These are phyloP conservation scores for Adansonia grandidieri DNA, from an alignment of 441 rosid species.

Conservation along the genomic window DNA sequence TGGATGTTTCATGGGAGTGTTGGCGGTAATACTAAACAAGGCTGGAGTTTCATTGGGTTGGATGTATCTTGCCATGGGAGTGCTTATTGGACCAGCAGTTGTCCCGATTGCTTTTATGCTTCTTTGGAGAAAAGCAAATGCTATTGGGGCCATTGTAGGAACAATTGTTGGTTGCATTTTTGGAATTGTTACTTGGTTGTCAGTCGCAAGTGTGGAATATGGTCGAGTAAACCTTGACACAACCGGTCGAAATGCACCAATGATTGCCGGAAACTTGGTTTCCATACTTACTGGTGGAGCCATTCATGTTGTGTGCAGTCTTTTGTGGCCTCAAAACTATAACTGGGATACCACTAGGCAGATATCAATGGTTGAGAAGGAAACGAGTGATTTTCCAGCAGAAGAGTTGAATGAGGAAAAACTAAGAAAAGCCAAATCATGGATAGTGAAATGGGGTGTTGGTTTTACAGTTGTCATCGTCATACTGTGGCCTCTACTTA, in stretches of 20 bases:
- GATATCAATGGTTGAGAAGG: slow-evolving; percentile 83
- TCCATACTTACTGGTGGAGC: slow-evolving; percentile 79
- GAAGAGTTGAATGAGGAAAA: slow-evolving; percentile 85
- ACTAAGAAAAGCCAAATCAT: slow-evolving; percentile 63
- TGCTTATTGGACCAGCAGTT: slow-evolving; percentile 88
- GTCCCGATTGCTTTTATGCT: slow-evolving; percentile 92
- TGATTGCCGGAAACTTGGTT: slow-evolving; percentile 88
- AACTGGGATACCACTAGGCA: slow-evolving; percentile 82
- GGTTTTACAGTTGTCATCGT: slow-evolving; percentile 73
- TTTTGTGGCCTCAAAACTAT: slow-evolving; percentile 72
- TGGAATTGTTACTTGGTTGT: slow-evolving; percentile 78
- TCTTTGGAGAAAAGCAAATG: slow-evolving; percentile 88
- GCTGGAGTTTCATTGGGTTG: slow-evolving; percentile 93
- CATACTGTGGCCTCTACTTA: slow-evolving; percentile 76
- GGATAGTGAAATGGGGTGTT: slow-evolving; percentile 90
- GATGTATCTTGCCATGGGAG: slow-evolving; percentile 98
- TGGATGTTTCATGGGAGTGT: slow-evolving; percentile 94
- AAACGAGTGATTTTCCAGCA: slow-evolving; percentile 43
- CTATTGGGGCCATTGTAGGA: slow-evolving; percentile 77
- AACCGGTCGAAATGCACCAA: slow-evolving; percentile 82
- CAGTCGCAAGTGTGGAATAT: slow-evolving; percentile 63
- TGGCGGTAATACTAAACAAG: slow-evolving; percentile 79
- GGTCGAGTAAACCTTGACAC: slow-evolving; percentile 71
- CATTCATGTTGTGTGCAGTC: slow-evolving; percentile 69
- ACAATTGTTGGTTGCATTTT: slow-evolving; percentile 65